Base-by-base conservation (phyloP, 371 early-diverging fungal genomes). In the Mortierella sp. region DNA sequence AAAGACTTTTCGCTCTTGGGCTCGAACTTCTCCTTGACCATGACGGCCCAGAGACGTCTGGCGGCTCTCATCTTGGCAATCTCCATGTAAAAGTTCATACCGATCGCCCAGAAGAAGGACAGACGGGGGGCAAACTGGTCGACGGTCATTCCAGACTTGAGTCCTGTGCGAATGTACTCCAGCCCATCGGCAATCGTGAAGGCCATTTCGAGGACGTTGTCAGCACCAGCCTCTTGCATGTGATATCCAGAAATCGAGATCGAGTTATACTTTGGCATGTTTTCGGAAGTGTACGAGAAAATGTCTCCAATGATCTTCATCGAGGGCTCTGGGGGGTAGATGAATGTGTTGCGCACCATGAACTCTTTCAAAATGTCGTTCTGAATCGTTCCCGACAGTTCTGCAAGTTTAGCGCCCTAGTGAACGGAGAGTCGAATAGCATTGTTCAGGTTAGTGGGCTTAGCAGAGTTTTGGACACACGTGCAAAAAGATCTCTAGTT, bases 11-110 rank as follows among this genome's bases (percentile, higher is more conserved):
- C 78, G 73, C 91, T 91, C 82, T 93, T 91, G 16, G 96, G 95
- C 31, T 90, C 64, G 83, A 96, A 96, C 78, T 93, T 95, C 75
- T 95, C 91, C 88, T 96, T 92, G 78, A 96, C 90, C 88, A 94
- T 67, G n/a, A 88, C 79, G 11, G 96, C 95, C 97, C 97, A 96
- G 13, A 96, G 92, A 10, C 95, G 89, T 28, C 97, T 91, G 9
- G 95, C 97, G 5, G 96, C 97, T 24, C 97, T 91, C 90, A 96
- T 93, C 87, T 96, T 96, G 69, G 97, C 97, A 75, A 96, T 94
- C 88, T 96, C 97, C 97, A 96, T 96, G 89, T 96, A 96, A 82
- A 96, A 96, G 90, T 96, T 96, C 97, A 96, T 96, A 16, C 96
- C 97, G 54, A 96, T 93, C 37, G 94, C 96, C 91, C 96, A 96